Percentiles rank a stretch among this genome's conserved stretches.
These are phyloP conservation scores for Fusarium decemcellulare DNA, from an alignment of 2,329 filamentous ascomycete genomes.

Conservation along the genomic window DNA sequence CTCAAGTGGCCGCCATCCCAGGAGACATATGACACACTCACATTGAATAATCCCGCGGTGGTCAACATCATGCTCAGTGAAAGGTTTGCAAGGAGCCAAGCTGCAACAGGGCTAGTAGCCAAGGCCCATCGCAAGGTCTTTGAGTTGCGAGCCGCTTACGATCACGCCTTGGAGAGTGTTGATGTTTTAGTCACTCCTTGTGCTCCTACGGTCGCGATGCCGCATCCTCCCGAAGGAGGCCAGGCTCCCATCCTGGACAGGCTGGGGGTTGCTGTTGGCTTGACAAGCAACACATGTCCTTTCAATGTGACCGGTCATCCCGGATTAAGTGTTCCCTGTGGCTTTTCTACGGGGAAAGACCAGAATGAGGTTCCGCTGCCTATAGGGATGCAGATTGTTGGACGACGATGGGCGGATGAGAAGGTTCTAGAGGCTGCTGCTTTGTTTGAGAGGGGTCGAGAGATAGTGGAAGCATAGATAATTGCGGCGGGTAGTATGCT, in stretches of 20 bases:
- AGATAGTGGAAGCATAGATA: not conserved
- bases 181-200: slow-evolving; percentile 66
- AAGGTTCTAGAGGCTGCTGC: slow-evolving; percentile 39
- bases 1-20: slow-evolving; percentile 56
- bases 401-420: slow-evolving; percentile 47
- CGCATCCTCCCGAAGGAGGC: slow-evolving; percentile 42
- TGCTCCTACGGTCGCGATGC: slow-evolving; percentile 60
- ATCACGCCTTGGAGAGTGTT: slow-evolving; percentile 58
- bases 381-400: slow-evolving; percentile 50
- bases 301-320: slow-evolving; percentile 67
- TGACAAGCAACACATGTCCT: slow-evolving; percentile 61
- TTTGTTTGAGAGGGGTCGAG: slow-evolving; percentile 41
- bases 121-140: slow-evolving; percentile 64
- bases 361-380: slow-evolving; percentile 39
- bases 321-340: slow-evolving; percentile 61
- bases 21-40: slow-evolving; percentile 58
- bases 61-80: slow-evolving; percentile 63
- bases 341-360: slow-evolving; percentile 32
- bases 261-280: slow-evolving; percentile 59
- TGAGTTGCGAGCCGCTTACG: slow-evolving; percentile 57
- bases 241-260: slow-evolving; percentile 52
- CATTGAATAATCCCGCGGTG: slow-evolving; percentile 60
- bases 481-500: not conserved
- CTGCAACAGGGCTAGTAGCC: slow-evolving; percentile 50
- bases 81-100: slow-evolving; percentile 45